These are phyloP conservation scores for Phytophthora sojae DNA, from an alignment of 352 stramenopile species.

Conservation along the genomic window DNA sequence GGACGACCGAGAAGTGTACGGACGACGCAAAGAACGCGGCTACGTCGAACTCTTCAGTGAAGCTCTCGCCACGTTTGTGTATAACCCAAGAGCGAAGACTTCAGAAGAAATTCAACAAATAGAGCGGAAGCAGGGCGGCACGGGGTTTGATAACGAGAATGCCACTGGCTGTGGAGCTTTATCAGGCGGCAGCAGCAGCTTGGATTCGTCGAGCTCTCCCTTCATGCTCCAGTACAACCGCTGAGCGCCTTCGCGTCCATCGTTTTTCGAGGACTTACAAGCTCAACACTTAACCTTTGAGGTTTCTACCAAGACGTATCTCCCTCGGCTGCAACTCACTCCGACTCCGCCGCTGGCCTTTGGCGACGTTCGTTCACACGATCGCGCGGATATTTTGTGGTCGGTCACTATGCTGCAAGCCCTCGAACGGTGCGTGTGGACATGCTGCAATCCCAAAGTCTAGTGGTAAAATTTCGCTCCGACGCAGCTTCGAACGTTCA, in stretches of 20 bases:
- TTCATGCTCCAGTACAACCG: conserved; percentile 31
- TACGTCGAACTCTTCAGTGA: conserved; percentile 72
- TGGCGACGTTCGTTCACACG: conserved; percentile 81
- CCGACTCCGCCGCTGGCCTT: conserved; percentile 73
- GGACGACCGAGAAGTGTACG: conserved; percentile 73
- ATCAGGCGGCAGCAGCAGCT: conserved; percentile 2
- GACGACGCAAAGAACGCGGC: conserved; percentile 75
- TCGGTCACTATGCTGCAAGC: conserved; percentile 77
- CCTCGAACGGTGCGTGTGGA: conserved; percentile 76
- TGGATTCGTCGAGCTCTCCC: conserved; percentile 12
- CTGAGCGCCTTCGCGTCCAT: conserved; percentile 82
- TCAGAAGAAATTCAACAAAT: conserved; percentile 33
- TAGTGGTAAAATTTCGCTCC: conserved; percentile 92
- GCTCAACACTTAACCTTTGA: conserved; percentile 81
- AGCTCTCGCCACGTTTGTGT: conserved; percentile 52
- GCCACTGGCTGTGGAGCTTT: neutral
- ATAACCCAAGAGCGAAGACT: conserved; percentile 52
- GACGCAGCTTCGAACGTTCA: conserved; percentile 85
- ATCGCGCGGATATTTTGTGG: conserved; percentile 79
- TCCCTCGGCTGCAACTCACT: conserved; percentile 57
- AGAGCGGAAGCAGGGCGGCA: conserved; percentile 25
- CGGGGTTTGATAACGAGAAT: neutral
- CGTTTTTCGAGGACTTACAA: conserved; percentile 69
- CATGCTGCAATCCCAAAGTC: conserved; percentile 86
- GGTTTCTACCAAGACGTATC: conserved; percentile 64